Conservation (phyloP, 257 asterid species). For the Cordia subcordata region DNA sequence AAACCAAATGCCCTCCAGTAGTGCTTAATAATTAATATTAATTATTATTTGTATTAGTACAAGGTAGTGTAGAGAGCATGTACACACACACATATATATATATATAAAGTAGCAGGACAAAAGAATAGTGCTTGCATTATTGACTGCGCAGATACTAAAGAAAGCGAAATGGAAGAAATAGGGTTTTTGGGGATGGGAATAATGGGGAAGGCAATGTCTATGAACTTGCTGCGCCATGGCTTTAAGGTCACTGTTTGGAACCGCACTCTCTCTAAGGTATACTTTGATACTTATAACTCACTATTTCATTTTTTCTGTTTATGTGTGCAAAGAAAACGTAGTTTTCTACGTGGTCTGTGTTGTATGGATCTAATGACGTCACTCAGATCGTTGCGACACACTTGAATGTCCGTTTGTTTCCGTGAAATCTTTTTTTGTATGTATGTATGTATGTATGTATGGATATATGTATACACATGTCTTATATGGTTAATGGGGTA, state of each 20-base stretch:
- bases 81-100: background rate
- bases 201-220: slow-evolving; percentile 97
- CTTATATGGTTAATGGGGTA: too few species aligned
- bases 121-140: background rate
- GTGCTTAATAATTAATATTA: too few species aligned
- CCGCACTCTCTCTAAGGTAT: slow-evolving; percentile 85
- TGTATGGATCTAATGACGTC: background rate
- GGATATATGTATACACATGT: background rate
- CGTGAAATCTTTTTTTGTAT: too few species aligned
- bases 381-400: too few species aligned
- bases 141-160: background rate
- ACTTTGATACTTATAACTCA: too few species aligned
- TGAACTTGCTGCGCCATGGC: slow-evolving; percentile 88
- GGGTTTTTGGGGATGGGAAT: slow-evolving; percentile 94
- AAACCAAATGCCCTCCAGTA: too few species aligned
- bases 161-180: slow-evolving; percentile 62
- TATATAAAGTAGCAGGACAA: background rate
- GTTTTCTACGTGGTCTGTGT: too few species aligned
- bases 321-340: background rate
- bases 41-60: too few species aligned
- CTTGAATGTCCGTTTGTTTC: too few species aligned
- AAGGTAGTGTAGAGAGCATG: too few species aligned
- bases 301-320: too few species aligned
- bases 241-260: slow-evolving; percentile 97
- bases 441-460: background rate